Evolutionary conservation across 352 stramenopile species (phyloP).

Genomic region (Pythium guiyangense): DNA sequence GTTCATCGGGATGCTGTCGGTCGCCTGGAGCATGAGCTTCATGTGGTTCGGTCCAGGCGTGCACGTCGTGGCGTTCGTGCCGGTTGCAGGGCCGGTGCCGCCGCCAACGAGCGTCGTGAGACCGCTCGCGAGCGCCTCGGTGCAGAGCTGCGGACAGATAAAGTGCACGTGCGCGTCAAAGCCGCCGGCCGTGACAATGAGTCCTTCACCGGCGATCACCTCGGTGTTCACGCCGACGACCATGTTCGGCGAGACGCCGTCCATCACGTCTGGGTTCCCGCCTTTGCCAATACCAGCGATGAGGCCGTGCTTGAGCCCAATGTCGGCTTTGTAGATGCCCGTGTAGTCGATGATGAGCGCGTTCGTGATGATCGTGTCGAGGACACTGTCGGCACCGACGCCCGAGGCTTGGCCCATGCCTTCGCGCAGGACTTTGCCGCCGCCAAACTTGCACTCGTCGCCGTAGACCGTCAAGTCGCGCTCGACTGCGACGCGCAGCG

Average conservation of each 20-base stretch:
- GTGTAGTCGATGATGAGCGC: conserved; percentile 94
- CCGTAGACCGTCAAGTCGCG: conserved; percentile 80
- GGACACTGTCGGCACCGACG: conserved; percentile 31
- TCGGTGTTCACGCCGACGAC: conserved; percentile 91
- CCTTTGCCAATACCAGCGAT: conserved; percentile 96
- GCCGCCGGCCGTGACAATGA: conserved; percentile 95
- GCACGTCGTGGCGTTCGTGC: conserved; percentile 96
- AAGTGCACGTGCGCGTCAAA: conserved; percentile 97
- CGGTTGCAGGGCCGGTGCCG: conserved; percentile 89
- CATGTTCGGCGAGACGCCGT: conserved; percentile 83
- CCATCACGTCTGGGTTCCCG: conserved; percentile 97
- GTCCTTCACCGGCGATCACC: conserved; percentile 94
- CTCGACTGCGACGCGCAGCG: conserved; percentile 89
- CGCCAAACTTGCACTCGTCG: conserved; percentile 94
- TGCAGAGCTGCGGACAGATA: conserved; percentile 94
- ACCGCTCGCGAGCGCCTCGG: conserved; percentile 91
- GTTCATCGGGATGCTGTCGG: conserved; percentile 92
- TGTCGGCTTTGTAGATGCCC: conserved; percentile 95
- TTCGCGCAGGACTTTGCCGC: conserved; percentile 89
- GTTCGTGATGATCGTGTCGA: conserved; percentile 98
- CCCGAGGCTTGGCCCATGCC: conserved; percentile 74
- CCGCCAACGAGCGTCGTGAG: conserved; percentile 92
- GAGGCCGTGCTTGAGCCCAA: conserved; percentile 92
- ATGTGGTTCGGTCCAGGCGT: conserved; percentile 93
- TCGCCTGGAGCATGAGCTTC: conserved; percentile 95